Conservation (phyloP, 345 rosid genomes). For the Hibiscus syriacus region DNA sequence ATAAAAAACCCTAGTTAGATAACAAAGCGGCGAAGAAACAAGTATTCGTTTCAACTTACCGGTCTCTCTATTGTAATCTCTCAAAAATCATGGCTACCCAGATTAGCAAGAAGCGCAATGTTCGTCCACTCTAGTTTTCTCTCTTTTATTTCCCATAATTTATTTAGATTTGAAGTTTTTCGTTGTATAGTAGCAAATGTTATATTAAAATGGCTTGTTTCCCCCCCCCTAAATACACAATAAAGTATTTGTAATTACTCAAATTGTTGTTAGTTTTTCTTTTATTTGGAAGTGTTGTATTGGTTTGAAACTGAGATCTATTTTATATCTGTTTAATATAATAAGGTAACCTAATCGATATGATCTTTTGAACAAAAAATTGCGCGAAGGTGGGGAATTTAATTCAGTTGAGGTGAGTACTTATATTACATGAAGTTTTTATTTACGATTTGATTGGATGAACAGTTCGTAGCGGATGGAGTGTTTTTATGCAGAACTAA, state of each 20-base stretch:
- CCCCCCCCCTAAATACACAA: neutral
- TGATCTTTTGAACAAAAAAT: neutral
- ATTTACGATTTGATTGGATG: neutral
- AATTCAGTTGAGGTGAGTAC: neutral
- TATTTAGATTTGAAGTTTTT: neutral
- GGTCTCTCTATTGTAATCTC: neutral
- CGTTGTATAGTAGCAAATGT: neutral
- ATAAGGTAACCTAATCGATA: neutral
- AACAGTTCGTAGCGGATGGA: constrained; percentile 74
- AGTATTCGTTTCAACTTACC: neutral
- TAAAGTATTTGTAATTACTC: neutral
- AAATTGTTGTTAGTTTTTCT: neutral
- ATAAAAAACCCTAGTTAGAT: neutral
- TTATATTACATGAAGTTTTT: neutral
- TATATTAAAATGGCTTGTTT: neutral
- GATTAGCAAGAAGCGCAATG: constrained; percentile 79
- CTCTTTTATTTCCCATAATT: neutral
- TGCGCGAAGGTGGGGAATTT: no score
- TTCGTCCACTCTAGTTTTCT: neutral
- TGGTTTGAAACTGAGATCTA: neutral
- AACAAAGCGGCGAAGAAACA: constrained; percentile 7
- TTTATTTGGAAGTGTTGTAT: neutral
- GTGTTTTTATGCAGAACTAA: constrained; percentile 74
- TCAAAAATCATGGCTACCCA: constrained; percentile 49
- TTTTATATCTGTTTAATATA: neutral